Evolutionary conservation across 345 rosid species (phyloP), one percentile per base, ranked within the genome.

Genomic region (Euphorbia pulcherrima): DNA sequence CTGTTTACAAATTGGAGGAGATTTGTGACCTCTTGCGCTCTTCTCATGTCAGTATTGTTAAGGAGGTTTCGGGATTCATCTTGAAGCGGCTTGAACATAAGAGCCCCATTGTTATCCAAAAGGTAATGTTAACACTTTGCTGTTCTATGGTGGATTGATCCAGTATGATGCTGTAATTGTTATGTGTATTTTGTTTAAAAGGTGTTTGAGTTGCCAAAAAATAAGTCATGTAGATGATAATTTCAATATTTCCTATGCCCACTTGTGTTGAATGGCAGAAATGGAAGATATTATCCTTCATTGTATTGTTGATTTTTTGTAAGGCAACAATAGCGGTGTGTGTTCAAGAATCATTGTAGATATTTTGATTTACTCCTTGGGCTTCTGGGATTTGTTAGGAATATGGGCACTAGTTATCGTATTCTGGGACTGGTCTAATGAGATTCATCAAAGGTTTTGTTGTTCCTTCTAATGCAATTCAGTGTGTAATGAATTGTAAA

Each of bases 1-100:
- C 99, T 27, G 99, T 92, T 35, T 94, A 89, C 80, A 94, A 94
- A 69, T 72, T 94, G 71, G 99, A 94, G 81, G 99, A 94, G 81
- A 80, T 94, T 79, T 89, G 92, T 51, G 97, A 94, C 71, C 92
- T 94, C 23, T 76, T 94, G 78, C 79, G 97, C 61, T 88, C 97
- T 29, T 84, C 99, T 62, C 95, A 87, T 74, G 86, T 80, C 50
- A 84, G 87, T 65, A 88, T 92, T 52, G 97, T 89, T 21, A 94
- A 92, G 81, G 99, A 94, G 73, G 85, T 94, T 33, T 90, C 99
- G 0, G 97, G 79, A 29, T 89, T 89, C 46, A 81, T 94, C 30
- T 71, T 92, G 75, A 94, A 92, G 76, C 85, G 99, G 63, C 96
- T 92, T 55, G 97, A 92, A 63, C 87, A 92, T 74, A 92, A 83